phyloP scores from a whole-genome alignment of 129 eudicot genomes.

The Lactuca sativa region DNA sequence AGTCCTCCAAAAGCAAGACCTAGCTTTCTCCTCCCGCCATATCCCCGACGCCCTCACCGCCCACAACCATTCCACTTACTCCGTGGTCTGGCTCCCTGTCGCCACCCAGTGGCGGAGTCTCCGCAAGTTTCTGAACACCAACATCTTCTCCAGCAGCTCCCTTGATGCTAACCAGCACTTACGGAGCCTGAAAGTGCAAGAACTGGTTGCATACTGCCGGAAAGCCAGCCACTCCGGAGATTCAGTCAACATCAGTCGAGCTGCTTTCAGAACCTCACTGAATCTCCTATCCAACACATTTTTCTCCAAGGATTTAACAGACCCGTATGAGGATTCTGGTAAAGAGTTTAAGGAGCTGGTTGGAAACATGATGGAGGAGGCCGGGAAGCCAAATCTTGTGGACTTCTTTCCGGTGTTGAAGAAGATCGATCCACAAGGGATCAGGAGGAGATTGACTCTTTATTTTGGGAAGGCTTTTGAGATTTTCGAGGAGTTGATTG shows the following conservation, averaged over 20 bases:
- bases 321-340: not conserved
- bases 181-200: slow-evolving; percentile 41
- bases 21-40: slow-evolving; percentile 13
- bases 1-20: slow-evolving; percentile 1
- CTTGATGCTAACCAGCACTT: slow-evolving; percentile 30
- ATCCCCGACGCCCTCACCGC: slow-evolving; percentile 18
- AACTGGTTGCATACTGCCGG: slow-evolving; percentile 37
- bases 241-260: not conserved
- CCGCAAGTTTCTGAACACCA: slow-evolving; percentile 28
- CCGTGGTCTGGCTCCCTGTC: slow-evolving; percentile 48
- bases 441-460: not conserved
- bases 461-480: not conserved
- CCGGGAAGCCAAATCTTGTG: not conserved
- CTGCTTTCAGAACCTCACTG: not conserved
- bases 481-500: not conserved
- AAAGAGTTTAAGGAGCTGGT: not conserved
- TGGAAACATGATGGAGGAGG: not conserved
- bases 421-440: not conserved
- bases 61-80: slow-evolving; percentile 19
- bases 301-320: not conserved
- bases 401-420: not conserved
- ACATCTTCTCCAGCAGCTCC: slow-evolving; percentile 21
- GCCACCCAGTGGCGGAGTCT: slow-evolving; percentile 46
- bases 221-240: not conserved
- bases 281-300: not conserved